Conservation (phyloP, 164 flowering plant genomes). For the Amborella trichopoda region DNA sequence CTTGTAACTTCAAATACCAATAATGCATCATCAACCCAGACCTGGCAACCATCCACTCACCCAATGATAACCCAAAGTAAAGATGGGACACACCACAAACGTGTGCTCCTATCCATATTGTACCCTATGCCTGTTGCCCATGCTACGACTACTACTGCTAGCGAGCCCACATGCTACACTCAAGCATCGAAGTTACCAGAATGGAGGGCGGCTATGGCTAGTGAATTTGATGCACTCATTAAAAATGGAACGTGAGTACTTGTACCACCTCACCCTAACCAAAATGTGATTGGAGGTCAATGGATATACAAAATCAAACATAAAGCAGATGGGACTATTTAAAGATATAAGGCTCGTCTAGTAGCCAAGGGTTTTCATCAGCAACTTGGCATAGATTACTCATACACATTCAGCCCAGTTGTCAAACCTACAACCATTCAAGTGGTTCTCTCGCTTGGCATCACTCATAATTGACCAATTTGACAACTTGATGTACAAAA, state of each 20-base stretch:
- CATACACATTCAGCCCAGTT: neutral
- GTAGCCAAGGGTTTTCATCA: slow-evolving; percentile 2
- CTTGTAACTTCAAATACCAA: neutral
- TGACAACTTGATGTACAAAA: neutral
- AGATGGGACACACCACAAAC: too few species aligned
- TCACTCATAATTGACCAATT: neutral
- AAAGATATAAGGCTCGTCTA: neutral
- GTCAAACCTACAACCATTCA: slow-evolving; percentile 1
- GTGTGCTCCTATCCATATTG: too few species aligned
- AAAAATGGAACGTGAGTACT: too few species aligned
- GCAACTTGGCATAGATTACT: neutral
- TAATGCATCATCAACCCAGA: neutral
- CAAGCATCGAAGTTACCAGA: neutral
- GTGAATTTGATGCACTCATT: neutral
- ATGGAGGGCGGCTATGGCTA: neutral
- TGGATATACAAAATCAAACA: neutral
- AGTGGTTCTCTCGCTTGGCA: neutral
- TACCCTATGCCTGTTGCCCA: too few species aligned
- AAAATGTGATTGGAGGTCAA: neutral
- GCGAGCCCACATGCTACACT: neutral
- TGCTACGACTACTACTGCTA: too few species aligned
- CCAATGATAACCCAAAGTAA: too few species aligned
- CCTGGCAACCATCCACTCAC: too few species aligned
- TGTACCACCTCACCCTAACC: too few species aligned
- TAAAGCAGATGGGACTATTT: neutral